phyloP scores from a whole-genome alignment of 257 asterid species.

The Schizonepeta tenuifolia region DNA sequence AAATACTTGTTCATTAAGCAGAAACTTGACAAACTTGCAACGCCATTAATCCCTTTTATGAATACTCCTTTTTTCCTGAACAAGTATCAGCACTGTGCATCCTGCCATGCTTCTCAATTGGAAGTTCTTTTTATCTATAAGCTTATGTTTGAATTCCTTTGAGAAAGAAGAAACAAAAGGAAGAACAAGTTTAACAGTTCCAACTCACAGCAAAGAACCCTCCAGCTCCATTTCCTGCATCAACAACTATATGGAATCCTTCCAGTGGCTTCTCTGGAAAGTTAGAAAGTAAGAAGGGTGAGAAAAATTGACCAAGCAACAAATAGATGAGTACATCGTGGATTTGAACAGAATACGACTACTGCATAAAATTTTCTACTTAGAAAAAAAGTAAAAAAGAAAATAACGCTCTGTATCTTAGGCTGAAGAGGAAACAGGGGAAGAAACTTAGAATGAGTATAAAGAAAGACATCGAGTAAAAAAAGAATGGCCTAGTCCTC shows the following conservation, averaged over 20 bases:
- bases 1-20: background rate
- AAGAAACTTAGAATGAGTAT: background rate
- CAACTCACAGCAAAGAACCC: slow-evolving; percentile 93
- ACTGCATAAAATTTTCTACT: background rate
- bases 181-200: slow-evolving; percentile 25
- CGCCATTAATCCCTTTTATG: background rate
- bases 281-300: slow-evolving; percentile 30
- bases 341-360: slow-evolving; percentile 22
- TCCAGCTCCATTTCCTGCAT: slow-evolving; percentile 99
- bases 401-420: slow-evolving; percentile 3
- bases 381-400: background rate
- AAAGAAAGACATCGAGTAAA: slow-evolving; percentile 4
- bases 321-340: slow-evolving; percentile 26
- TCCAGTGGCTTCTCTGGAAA: slow-evolving; percentile 93
- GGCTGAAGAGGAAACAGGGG: background rate
- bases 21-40: slow-evolving; percentile 27
- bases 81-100: background rate
- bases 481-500: background rate
- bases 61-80: slow-evolving; percentile 1
- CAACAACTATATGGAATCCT: slow-evolving; percentile 96
- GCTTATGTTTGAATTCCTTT: background rate
- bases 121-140: background rate
- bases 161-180: slow-evolving; percentile 10
- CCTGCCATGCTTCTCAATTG: slow-evolving; percentile 4
- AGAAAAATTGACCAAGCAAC: slow-evolving; percentile 33